These are phyloP conservation scores for Triticum dicoccoides DNA, from an alignment of 176 grass and related monocot genomes.

Conservation along the genomic window DNA sequence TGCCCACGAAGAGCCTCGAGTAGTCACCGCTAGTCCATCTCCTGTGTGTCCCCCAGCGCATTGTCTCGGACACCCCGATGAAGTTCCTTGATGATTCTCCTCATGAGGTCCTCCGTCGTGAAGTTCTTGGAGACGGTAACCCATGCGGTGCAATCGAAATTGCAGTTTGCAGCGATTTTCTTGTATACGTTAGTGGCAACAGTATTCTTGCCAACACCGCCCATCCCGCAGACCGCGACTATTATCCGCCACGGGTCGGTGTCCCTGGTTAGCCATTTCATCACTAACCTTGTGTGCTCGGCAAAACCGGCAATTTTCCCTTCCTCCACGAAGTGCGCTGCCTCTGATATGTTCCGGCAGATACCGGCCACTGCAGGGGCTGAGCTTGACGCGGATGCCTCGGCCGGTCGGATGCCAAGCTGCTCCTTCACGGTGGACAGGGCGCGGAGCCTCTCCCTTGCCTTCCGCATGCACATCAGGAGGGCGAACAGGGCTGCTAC, in stretches of 20 bases:
- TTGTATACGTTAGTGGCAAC: conserved; percentile 25
- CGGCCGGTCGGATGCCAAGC: background rate
- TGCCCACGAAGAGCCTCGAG: background rate
- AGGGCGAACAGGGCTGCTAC: background rate
- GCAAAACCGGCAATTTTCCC: background rate
- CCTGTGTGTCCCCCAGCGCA: background rate
- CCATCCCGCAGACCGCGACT: conserved; percentile 23
- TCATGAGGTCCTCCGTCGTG: conserved; percentile 7
- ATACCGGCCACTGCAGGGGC: background rate
- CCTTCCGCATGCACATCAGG: background rate
- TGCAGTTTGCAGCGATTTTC: background rate
- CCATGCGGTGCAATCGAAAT: conserved; percentile 43
- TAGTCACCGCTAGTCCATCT: conserved; percentile 10
- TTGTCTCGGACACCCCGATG: background rate
- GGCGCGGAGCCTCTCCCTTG: conserved; percentile 13
- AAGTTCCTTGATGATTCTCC: conserved; percentile 18
- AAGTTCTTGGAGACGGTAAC: conserved; percentile 34
- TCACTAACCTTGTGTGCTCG: conserved; percentile 9
- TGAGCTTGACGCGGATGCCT: background rate
- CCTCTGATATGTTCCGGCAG: background rate
- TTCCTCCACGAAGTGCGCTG: conserved; percentile 18
- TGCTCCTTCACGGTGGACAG: conserved; percentile 4
- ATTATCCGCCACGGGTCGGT: background rate
- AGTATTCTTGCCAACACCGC: conserved; percentile 43
- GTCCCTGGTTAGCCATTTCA: conserved; percentile 19